phyloP scores from a whole-genome alignment of 2,329 filamentous ascomycete species.

The Leptographium radiaticola region DNA sequence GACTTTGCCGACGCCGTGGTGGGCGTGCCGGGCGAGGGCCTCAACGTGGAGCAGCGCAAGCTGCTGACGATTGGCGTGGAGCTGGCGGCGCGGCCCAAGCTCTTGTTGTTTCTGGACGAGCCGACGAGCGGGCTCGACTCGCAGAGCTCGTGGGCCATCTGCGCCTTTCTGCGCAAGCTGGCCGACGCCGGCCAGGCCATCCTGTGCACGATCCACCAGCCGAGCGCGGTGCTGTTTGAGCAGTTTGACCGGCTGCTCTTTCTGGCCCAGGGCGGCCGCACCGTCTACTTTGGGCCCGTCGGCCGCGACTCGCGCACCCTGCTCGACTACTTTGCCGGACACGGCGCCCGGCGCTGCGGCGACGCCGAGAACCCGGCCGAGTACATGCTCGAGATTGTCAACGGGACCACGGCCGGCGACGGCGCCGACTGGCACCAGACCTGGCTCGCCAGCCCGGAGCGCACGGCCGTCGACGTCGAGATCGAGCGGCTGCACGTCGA shows the following conservation, averaged over 20 bases:
- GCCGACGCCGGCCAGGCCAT: slow-evolving; percentile 82
- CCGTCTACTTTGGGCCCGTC: slow-evolving; percentile 65
- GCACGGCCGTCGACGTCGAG: slow-evolving; percentile 40
- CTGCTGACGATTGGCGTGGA: slow-evolving; percentile 87
- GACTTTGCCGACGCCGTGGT: slow-evolving; percentile 82
- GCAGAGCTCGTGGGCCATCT: slow-evolving; percentile 85
- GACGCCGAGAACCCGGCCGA: slow-evolving; percentile 65
- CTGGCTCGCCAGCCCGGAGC: slow-evolving; percentile 47
- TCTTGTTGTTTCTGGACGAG: slow-evolving; percentile 86
- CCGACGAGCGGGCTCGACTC: slow-evolving; percentile 87
- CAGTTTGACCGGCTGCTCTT: slow-evolving; percentile 74
- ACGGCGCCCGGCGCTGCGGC: slow-evolving; percentile 53
- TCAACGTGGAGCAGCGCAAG: slow-evolving; percentile 56
- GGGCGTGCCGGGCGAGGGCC: slow-evolving; percentile 76
- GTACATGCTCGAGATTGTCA: slow-evolving; percentile 59
- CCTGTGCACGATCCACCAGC: slow-evolving; percentile 94
- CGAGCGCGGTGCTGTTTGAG: slow-evolving; percentile 85
- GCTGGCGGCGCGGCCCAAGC: slow-evolving; percentile 75
- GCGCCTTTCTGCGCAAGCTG: slow-evolving; percentile 75
- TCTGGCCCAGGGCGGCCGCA: slow-evolving; percentile 59
- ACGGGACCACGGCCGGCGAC: slow-evolving; percentile 48
- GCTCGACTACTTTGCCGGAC: slow-evolving; percentile 63
- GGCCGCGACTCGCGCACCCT: slow-evolving; percentile 56
- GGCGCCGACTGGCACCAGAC: slow-evolving; percentile 51
- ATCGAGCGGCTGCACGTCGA: slow-evolving; percentile 38